Conservation (phyloP, 164 flowering plant species). For the Umbilicus rupestris region DNA sequence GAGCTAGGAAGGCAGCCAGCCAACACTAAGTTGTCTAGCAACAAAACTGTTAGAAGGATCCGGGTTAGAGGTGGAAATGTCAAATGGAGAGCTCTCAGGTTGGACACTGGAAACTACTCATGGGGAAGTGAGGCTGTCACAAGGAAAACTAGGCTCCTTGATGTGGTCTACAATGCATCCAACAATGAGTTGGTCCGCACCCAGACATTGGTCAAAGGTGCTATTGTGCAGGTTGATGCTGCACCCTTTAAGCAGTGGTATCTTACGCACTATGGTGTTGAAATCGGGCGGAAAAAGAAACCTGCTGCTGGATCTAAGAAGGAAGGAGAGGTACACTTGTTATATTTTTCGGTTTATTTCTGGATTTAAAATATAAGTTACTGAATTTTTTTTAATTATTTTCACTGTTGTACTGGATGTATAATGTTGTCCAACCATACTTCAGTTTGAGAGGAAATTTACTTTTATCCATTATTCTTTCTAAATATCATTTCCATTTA, state of each 20-base stretch:
- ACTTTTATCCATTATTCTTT: too few relatives aligned
- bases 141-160: conserved; percentile 8
- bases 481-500: too few relatives aligned
- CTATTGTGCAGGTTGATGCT: conserved; percentile 8
- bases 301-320: not conserved
- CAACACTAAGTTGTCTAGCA: conserved; percentile 6
- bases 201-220: conserved; percentile 10
- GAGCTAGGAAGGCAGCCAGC: conserved; percentile 9
- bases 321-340: conserved; percentile 12
- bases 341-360: too few relatives aligned
- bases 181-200: conserved; percentile 11
- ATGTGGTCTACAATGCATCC: conserved; percentile 5
- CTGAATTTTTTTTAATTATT: too few relatives aligned
- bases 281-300: conserved; percentile 9
- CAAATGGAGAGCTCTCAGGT: conserved; percentile 8
- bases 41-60: conserved; percentile 10
- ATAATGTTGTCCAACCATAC: too few relatives aligned
- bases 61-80: conserved; percentile 9
- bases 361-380: too few relatives aligned
- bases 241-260: conserved; percentile 10
- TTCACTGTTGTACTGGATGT: too few relatives aligned
- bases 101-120: conserved; percentile 5
- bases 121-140: conserved; percentile 11
- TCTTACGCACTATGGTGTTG: conserved; percentile 10
- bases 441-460: too few relatives aligned